Evolutionary conservation across 331 rosid genomes (phyloP), one percentile per base, ranked within the genome.

Genomic region (Acacia pycnantha): DNA sequence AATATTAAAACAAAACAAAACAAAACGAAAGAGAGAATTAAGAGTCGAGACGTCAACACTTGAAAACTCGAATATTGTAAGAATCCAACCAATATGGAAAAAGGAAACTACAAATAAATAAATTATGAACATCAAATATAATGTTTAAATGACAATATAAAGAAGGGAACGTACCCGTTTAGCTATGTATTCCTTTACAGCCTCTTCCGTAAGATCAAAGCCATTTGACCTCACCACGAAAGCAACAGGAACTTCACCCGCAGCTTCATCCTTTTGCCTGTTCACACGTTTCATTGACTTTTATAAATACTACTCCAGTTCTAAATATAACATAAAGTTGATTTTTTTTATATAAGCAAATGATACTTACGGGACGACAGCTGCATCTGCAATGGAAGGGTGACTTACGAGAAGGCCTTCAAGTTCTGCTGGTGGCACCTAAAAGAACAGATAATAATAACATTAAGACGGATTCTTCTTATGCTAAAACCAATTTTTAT

Each of bases 351-450:
- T n/a, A n/a, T n/a, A n/a, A n/a, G n/a, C 26, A 35, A 66, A 68
- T 22, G 73, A 50, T 35, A 72, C 98, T 89, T 89, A 95, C 98
- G 98, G 92, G 67, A 95, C 93, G 31, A 93, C 98, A 33, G 98
- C 98, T 8, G 95, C 97, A n/a, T 95, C 98, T 35, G 92, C 93
- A 62, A 95, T 93, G 12, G 91, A 89, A 64, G 95, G 89, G 81
- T 95, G 98, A 79, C 89, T 87, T 19, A 93, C 82, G 22, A 95
- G 97, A 65, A 93, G 95, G 0, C 90, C 87, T 87, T 95, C 98
- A 4, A 95, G 90, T 89, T 95, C 98, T 1, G 97, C 98, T 0
- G 98, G 98, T 1, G 98, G 94, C 48, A 95, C 98, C 98, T 93
- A 73, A n/a, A 46, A 53, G 2, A 69, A 29, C 24, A 73, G 46